Conservation (phyloP, 371 early-diverging fungal genomes). For the Mucor racemosus region DNA sequence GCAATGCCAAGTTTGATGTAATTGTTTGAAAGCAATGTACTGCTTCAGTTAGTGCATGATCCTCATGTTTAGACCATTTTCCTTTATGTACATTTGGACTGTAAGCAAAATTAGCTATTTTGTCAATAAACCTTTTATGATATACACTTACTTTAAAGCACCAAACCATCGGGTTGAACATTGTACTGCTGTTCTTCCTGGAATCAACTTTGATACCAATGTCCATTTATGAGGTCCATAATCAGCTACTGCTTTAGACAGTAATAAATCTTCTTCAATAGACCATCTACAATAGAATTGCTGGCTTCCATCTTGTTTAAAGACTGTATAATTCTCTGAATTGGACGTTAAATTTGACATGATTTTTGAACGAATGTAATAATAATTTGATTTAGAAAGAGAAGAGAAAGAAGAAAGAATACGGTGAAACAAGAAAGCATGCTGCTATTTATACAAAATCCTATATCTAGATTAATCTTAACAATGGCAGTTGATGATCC, state of each 20-base stretch:
- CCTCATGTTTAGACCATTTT: conserved; percentile 24
- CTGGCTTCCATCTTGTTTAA: conserved; percentile 19
- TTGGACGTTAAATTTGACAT: not conserved
- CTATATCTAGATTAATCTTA: not conserved
- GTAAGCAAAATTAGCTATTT: not conserved
- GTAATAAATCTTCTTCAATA: conserved; percentile 26
- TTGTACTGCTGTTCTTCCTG: conserved; percentile 56
- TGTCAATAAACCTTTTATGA: not conserved
- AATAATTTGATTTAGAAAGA: not conserved
- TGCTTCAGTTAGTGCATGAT: conserved; percentile 9
- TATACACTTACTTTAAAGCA: conserved; percentile 15
- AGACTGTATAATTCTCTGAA: conserved; percentile 15
- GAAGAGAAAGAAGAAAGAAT: not conserved
- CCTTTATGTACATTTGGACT: conserved; percentile 29
- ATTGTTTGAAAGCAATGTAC: conserved; percentile 4
- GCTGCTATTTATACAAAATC: not conserved
- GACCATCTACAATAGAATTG: conserved; percentile 34
- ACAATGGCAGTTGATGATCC: not conserved
- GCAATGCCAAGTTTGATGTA: conserved; percentile 11
- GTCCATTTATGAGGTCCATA: conserved; percentile 53
- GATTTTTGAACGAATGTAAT: conserved; percentile 1
- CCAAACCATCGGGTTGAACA: conserved; percentile 57
- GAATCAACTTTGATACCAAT: conserved; percentile 44
- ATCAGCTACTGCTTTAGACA: conserved; percentile 29
- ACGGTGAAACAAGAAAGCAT: not conserved